These are phyloP conservation scores for Trichophaea hybrida DNA, from an alignment of 2,329 filamentous ascomycete species.

Conservation along the genomic window DNA sequence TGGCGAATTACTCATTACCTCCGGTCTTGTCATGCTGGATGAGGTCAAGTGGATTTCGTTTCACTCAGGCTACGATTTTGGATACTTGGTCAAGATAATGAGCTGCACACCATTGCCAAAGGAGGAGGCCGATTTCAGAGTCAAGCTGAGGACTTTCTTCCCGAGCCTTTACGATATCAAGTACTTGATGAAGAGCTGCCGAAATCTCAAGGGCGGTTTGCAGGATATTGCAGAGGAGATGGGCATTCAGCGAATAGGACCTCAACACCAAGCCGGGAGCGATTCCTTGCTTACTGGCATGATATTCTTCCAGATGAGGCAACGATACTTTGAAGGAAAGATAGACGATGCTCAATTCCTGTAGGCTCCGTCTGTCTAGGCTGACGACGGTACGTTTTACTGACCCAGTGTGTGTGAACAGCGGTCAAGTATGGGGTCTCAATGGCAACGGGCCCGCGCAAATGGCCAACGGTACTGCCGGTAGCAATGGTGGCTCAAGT, in stretches of 20 bases:
- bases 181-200: slow-evolving; percentile 84
- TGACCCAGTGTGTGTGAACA: slow-evolving; percentile 3
- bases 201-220: slow-evolving; percentile 71
- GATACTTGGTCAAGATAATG: slow-evolving; percentile 88
- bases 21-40: slow-evolving; percentile 74
- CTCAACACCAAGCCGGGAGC: slow-evolving; percentile 81
- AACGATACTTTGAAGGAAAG: slow-evolving; percentile 25
- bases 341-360: slow-evolving; percentile 27
- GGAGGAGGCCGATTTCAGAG: slow-evolving; percentile 79
- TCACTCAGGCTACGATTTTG: slow-evolving; percentile 96
- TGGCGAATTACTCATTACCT: slow-evolving; percentile 76
- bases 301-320: slow-evolving; percentile 74
- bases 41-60: slow-evolving; percentile 95
- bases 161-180: slow-evolving; percentile 92
- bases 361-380: slow-evolving; percentile 10
- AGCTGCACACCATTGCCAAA: slow-evolving; percentile 69
- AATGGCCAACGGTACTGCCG: slow-evolving; percentile 10
- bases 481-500: not conserved
- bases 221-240: slow-evolving; percentile 90
- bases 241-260: slow-evolving; percentile 74
- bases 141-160: slow-evolving; percentile 82
- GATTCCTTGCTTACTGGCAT: slow-evolving; percentile 86
- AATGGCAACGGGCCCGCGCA: slow-evolving; percentile 24
- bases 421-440: slow-evolving; percentile 27
- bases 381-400: not conserved